Conservation (phyloP, 768 basidiomycete genomes). For the Leucocoprinus leucothites region DNA sequence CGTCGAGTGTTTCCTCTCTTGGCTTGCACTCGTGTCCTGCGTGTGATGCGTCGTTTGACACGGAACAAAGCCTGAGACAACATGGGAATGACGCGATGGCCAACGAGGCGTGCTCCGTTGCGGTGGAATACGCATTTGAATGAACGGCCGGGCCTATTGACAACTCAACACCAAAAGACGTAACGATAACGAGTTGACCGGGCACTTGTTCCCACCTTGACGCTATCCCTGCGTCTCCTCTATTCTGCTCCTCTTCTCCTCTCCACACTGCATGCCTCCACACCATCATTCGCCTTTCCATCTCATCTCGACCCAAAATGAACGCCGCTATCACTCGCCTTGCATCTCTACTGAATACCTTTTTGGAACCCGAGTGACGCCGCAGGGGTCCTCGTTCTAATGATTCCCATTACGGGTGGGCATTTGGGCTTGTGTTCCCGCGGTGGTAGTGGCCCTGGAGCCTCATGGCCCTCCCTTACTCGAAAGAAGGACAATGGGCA, state of each 20-base stretch:
- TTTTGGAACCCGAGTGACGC: conserved; percentile 10
- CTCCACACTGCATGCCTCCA: background rate
- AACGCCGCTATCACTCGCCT: background rate
- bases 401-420: background rate
- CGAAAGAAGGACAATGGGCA: no score
- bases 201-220: conserved; percentile 2
- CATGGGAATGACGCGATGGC: conserved; percentile 53
- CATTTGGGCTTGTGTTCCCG: background rate
- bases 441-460: conserved; percentile 5
- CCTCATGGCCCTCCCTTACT: conserved; percentile 11
- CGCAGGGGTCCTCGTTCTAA: conserved; percentile 3
- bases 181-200: no score
- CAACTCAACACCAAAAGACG: conserved; percentile 7
- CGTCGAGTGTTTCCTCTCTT: conserved; percentile 35
- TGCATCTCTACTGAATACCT: background rate
- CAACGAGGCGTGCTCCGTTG: conserved; percentile 70
- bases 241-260: no score
- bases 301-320: no score
- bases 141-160: conserved; percentile 12
- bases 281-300: background rate
- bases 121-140: conserved; percentile 76
- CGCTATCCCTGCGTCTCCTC: background rate
- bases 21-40: conserved; percentile 68
- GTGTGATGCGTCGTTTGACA: conserved; percentile 65
- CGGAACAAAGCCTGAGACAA: conserved; percentile 54